Conservation (phyloP, 176 grass and related monocot species). For the Triticum monococcum region DNA sequence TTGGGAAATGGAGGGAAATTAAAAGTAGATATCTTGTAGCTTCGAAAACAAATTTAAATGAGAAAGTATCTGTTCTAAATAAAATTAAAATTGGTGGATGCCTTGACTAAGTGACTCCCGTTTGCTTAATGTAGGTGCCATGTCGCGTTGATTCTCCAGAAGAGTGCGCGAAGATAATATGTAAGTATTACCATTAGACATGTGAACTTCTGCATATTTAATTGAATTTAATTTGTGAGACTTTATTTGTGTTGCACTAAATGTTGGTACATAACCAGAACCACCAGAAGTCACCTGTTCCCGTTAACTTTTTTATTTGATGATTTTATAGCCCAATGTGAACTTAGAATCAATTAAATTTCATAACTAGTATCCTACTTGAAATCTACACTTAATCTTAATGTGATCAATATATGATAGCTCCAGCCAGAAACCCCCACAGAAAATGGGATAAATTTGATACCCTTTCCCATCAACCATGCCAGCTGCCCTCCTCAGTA, state of each 20-base stretch:
- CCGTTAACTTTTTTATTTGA: background rate
- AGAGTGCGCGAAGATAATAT: constrained; percentile 81
- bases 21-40: background rate
- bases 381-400: background rate
- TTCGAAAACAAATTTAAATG: background rate
- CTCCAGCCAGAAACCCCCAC: background rate
- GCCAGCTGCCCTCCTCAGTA: background rate
- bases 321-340: background rate
- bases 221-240: background rate
- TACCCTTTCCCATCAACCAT: background rate
- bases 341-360: background rate
- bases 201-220: background rate
- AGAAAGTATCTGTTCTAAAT: background rate
- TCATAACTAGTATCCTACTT: background rate
- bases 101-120: background rate
- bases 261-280: background rate
- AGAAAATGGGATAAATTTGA: background rate
- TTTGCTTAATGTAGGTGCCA: constrained; percentile 55
- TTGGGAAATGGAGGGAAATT: background rate
- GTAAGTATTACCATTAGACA: constrained; percentile 31
- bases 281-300: background rate
- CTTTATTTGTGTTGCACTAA: background rate
- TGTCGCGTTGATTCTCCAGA: constrained; percentile 81
- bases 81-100: background rate
- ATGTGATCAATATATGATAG: constrained; percentile 3